Evolutionary conservation across 2,329 filamentous ascomycete species (phyloP).

Genomic region (Aspergillus pseudoterreus): DNA sequence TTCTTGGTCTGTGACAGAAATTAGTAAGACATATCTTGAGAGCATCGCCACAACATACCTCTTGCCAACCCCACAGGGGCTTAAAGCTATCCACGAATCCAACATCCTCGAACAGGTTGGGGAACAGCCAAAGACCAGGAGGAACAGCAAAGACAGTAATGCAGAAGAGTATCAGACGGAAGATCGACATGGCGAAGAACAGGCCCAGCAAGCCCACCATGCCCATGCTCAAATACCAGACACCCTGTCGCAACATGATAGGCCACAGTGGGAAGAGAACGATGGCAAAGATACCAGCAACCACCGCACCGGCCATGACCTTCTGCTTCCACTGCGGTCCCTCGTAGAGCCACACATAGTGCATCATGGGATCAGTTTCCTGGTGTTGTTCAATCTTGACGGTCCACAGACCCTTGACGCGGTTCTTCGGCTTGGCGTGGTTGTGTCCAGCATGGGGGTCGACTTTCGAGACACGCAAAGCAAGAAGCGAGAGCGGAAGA

Average conservation of each 20-base stretch:
- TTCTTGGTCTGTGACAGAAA: slow-evolving; percentile 31
- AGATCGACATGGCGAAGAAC: slow-evolving; percentile 97
- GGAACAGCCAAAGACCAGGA: slow-evolving; percentile 96
- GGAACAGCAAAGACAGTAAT: slow-evolving; percentile 80
- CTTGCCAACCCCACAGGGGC: slow-evolving; percentile 97
- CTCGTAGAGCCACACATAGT: slow-evolving; percentile 97
- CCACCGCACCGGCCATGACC: slow-evolving; percentile 79
- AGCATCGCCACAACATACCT: slow-evolving; percentile 54
- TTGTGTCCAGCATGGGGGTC: slow-evolving; percentile 74
- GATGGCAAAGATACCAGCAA: slow-evolving; percentile 78
- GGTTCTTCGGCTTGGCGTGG: slow-evolving; percentile 66
- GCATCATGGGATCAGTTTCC: slow-evolving; percentile 63
- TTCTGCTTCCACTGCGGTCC: slow-evolving; percentile 91
- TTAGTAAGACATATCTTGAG: slow-evolving; percentile 5
- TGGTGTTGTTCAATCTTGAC: slow-evolving; percentile 96
- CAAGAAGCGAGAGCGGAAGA: slow-evolving; percentile 88
- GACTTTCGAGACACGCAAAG: slow-evolving; percentile 80
- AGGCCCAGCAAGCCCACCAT: slow-evolving; percentile 84
- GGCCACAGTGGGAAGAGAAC: slow-evolving; percentile 98
- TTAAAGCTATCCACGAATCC: slow-evolving; percentile 97
- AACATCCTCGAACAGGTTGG: slow-evolving; percentile 96
- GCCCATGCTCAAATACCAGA: slow-evolving; percentile 96
- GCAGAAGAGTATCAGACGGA: slow-evolving; percentile 91
- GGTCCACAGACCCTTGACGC: slow-evolving; percentile 92
- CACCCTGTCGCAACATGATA: slow-evolving; percentile 80